Evolutionary conservation across 106 monocot species (phyloP).

Genomic region (Acanthochlamys bracteata): DNA sequence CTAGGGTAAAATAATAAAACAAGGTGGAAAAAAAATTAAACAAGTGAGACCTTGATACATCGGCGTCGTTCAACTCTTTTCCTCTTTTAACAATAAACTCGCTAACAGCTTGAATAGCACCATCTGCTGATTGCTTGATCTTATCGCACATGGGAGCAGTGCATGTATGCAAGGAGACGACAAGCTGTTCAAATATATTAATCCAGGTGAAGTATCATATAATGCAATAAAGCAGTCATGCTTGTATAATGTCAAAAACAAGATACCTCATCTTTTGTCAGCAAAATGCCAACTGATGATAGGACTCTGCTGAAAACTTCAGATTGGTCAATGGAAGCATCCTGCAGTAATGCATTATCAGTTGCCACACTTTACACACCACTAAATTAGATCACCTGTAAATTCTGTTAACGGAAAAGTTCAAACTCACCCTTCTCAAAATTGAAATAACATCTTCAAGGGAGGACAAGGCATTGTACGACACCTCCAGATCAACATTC

Average conservation of each 20-base stretch:
- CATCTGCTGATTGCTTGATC: conserved; percentile 93
- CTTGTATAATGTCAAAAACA: background rate
- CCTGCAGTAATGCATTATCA: conserved; percentile 47
- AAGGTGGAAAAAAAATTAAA: no score
- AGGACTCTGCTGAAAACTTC: conserved; percentile 85
- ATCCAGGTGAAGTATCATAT: background rate
- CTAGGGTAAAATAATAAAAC: no score
- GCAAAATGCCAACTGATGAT: conserved; percentile 69
- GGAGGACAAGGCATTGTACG: conserved; percentile 81
- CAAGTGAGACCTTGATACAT: conserved; percentile 64
- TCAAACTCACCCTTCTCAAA: conserved; percentile 75
- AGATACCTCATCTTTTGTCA: conserved; percentile 83
- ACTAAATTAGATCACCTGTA: conserved; percentile 1
- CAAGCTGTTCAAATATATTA: conserved; percentile 50
- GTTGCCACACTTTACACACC: no score
- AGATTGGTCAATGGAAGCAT: conserved; percentile 94
- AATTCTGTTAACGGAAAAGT: background rate
- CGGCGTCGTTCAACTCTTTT: conserved; percentile 67
- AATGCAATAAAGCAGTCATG: background rate
- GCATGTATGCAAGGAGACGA: conserved; percentile 62
- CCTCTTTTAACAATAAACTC: conserved; percentile 83
- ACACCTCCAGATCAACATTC: conserved; percentile 72
- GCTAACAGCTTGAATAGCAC: conserved; percentile 78
- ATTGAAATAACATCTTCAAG: conserved; percentile 94
- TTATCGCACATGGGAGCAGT: conserved; percentile 79